phyloP scores from a whole-genome alignment of 441 rosid species.

The Kokia cookei region DNA sequence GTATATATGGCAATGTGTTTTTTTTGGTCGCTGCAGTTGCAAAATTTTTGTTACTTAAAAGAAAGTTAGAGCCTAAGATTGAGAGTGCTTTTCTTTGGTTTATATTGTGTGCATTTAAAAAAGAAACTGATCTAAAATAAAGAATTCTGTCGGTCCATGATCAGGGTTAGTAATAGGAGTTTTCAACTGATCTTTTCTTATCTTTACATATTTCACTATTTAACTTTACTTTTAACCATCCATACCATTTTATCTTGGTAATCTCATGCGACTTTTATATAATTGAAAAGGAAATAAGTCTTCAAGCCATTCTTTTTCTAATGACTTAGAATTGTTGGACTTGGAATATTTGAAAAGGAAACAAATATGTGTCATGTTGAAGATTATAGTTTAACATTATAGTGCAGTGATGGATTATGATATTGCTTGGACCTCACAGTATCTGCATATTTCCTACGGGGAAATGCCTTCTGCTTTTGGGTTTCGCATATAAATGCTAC shows the following conservation, averaged over 20 bases:
- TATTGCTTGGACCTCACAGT: background rate
- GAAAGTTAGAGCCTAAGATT: background rate
- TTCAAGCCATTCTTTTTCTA: background rate
- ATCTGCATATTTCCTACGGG: background rate
- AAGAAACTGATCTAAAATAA: background rate
- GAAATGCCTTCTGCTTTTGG: background rate
- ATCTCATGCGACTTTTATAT: background rate
- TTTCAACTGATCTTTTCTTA: background rate
- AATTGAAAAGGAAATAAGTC: background rate
- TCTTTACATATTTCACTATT: background rate
- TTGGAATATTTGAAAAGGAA: no score
- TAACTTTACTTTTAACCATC: background rate
- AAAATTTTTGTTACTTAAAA: background rate
- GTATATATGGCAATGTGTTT: background rate
- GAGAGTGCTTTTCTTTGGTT: background rate
- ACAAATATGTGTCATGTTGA: background rate
- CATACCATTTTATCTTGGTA: background rate
- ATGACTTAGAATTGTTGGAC: background rate
- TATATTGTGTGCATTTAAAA: background rate
- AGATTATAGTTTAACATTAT: background rate
- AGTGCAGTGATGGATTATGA: constrained; percentile 9
- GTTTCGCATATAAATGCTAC: background rate
- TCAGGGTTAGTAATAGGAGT: background rate
- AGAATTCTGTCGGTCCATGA: background rate
- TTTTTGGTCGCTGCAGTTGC: background rate